These are phyloP conservation scores for Setaria viridis DNA, from an alignment of 202 grass and related monocot species.

Conservation along the genomic window DNA sequence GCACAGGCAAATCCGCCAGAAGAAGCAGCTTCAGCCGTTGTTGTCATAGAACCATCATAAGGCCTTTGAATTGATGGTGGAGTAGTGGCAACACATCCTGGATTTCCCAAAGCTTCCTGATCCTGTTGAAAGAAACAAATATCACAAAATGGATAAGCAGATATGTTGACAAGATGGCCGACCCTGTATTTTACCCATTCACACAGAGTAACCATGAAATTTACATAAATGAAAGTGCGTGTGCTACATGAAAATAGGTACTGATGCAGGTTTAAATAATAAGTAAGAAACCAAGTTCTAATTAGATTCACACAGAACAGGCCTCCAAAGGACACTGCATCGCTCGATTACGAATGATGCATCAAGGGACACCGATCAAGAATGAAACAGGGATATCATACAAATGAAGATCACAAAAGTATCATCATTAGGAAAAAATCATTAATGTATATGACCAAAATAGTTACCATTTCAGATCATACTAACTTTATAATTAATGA, in stretches of 20 bases:
- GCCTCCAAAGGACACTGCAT: slow-evolving; percentile 19
- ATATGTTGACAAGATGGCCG: slow-evolving; percentile 16
- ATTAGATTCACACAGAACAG: slow-evolving; percentile 6
- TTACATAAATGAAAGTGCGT: background rate
- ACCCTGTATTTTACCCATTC: background rate
- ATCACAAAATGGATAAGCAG: background rate
- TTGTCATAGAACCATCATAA: slow-evolving; percentile 9
- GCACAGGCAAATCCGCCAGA: slow-evolving; percentile 72
- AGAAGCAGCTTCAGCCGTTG: slow-evolving; percentile 44
- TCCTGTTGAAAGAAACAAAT: slow-evolving; percentile 58
- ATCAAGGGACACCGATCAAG: background rate
- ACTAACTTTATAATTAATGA: background rate
- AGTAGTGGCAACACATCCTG: background rate
- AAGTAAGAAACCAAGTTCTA: background rate
- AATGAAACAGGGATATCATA: slow-evolving; percentile 37
- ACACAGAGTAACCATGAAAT: background rate
- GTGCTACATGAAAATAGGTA: background rate
- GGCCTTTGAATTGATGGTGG: slow-evolving; percentile 29
- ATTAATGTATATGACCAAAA: slow-evolving; percentile 6
- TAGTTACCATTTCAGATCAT: background rate
- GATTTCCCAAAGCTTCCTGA: slow-evolving; percentile 64
- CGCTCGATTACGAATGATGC: background rate
- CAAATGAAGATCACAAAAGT: background rate
- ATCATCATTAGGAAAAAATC: background rate
- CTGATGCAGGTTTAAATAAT: slow-evolving; percentile 1